Base-by-base conservation (phyloP, 148 eudicot species). In the Rhododendron ferrugineum region DNA sequence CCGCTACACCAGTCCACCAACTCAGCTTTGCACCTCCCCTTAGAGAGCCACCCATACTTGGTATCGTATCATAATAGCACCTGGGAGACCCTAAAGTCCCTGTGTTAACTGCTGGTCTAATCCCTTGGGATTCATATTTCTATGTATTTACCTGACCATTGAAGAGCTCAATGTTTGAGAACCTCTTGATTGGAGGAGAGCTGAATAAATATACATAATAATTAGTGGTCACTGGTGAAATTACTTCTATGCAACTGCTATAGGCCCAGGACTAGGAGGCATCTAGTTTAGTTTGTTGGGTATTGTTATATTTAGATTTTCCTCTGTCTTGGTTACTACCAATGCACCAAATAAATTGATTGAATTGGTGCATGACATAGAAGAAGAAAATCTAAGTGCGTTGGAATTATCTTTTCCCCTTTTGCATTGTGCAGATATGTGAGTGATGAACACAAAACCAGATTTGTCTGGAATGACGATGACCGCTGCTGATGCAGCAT, bases 401-500 rank as follows among this genome's bases (percentile, higher is more conserved):
- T 68, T 68, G 74, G 36, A 3, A 28, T 62, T 36, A n/a, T 66
- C 47, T 10, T 34, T 4, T 22, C 30, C 13, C 50, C 46, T 13
- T 73, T 73, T 16, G 9, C 44, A 36, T 34, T 44, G 1, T 32
- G 78, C 91, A 96, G 99, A 93, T 95, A 23, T 95, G 93, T 84
- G 94, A 91, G 75, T 98, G 99, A 97, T 95, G 95, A 92, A 89
- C 80, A 91, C 89, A 87, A 89, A 91, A 90, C 82, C 82, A 70
- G 98, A 94, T 86, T 88, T 90, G 84, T 95, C 89, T 90, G 88
- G 90, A 89, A 82, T 90, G 82, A 88, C 92, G 1, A 40, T 40
- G 44, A 40, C 44, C 70, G 89, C 92, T 68, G 94, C 98, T 84
- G 99, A 97, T 78, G 85, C 90, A 40, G 99, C 99, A 66, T 91